phyloP scores from a whole-genome alignment of 352 stramenopile genomes.

The Phytophthora crassamura region DNA sequence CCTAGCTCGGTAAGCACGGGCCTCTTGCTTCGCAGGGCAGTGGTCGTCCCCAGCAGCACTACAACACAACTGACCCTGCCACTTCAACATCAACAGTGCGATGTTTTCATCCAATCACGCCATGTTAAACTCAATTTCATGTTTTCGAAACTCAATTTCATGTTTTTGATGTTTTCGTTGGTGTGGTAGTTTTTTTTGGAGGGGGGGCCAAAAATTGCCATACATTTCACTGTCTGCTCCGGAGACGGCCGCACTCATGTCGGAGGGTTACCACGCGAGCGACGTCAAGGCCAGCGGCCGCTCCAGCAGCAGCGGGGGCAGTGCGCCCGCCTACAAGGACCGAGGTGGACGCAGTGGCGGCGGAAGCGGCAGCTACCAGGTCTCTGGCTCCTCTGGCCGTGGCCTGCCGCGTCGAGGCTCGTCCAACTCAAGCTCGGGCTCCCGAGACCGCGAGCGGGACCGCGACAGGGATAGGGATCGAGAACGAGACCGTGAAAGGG shows the following conservation, averaged over 20 bases:
- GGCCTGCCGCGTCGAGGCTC: slow-evolving; percentile 60
- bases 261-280: slow-evolving; percentile 40
- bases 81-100: no score
- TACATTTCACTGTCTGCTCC: neutral
- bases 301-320: slow-evolving; percentile 7
- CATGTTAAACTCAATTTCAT: no score
- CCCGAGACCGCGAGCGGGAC: slow-evolving; percentile 43
- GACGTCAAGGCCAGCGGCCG: slow-evolving; percentile 34
- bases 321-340: slow-evolving; percentile 33
- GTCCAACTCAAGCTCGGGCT: slow-evolving; percentile 38
- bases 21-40: no score
- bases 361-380: slow-evolving; percentile 28
- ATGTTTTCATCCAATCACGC: no score
- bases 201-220: neutral
- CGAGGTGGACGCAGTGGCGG: slow-evolving; percentile 35
- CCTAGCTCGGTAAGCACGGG: no score
- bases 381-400: slow-evolving; percentile 21
- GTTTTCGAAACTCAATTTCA: no score
- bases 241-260: neutral
- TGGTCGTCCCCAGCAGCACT: no score
- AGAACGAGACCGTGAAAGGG: slow-evolving; percentile 35
- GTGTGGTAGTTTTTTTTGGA: no score
- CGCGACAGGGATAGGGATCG: slow-evolving; percentile 44
- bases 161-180: no score
- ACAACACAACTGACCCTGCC: no score